Conservation (phyloP, 2,329 filamentous ascomycete species). For the Xylaria sp. region DNA sequence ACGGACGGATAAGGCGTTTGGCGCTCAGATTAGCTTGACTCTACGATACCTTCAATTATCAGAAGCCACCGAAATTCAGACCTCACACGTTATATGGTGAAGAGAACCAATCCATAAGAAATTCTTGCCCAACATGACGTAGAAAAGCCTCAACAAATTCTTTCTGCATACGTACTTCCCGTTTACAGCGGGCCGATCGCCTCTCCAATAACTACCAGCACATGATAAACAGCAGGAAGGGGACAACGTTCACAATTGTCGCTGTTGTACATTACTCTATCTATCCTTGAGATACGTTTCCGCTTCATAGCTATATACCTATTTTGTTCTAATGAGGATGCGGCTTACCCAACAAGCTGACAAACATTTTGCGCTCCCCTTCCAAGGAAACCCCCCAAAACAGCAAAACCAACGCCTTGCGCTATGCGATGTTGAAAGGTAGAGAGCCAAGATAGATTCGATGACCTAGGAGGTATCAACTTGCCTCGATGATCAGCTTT, state of each 20-base stretch:
- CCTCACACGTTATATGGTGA: too few species aligned
- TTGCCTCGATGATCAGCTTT: constrained; percentile 12
- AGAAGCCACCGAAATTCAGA: too few species aligned
- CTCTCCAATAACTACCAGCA: neutral
- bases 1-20: too few species aligned
- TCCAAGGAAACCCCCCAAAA: neutral
- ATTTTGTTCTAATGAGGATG: constrained; percentile 1
- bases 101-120: too few species aligned
- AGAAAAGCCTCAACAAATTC: too few species aligned
- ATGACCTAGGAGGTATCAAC: constrained; percentile 4
- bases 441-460: constrained; percentile 7
- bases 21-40: too few species aligned
- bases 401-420: constrained; percentile 35
- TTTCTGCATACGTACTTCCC: too few species aligned
- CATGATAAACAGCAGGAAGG: neutral
- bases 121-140: too few species aligned
- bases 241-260: constrained; percentile 9
- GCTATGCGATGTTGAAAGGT: constrained; percentile 37
- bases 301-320: constrained; percentile 2
- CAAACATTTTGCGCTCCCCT: constrained; percentile 8
- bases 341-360: constrained; percentile 22
- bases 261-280: constrained; percentile 30
- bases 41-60: too few species aligned
- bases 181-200: neutral
- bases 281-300: constrained; percentile 5